Evolutionary conservation across 495 filamentous ascomycete species (phyloP).

Genomic region (Schizothecium vesticola): DNA sequence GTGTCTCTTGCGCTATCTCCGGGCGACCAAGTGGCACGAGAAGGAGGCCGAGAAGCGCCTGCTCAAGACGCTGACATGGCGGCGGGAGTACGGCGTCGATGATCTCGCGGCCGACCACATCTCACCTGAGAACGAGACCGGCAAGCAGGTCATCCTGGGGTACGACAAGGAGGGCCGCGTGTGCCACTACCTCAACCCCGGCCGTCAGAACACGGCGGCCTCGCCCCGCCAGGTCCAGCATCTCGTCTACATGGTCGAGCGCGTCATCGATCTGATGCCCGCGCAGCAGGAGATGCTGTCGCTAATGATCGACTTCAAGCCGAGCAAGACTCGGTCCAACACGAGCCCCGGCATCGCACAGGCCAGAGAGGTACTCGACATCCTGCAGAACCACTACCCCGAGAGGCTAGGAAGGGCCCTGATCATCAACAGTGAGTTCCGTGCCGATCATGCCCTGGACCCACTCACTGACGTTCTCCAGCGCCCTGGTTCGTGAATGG

Average conservation of each 20-base stretch:
- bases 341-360: conserved; percentile 70
- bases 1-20: conserved; percentile 86
- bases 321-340: conserved; percentile 60
- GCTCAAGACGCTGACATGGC: conserved; percentile 75
- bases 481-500: conserved; percentile 82
- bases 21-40: conserved; percentile 86
- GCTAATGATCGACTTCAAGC: conserved; percentile 81
- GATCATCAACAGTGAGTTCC: conserved; percentile 70
- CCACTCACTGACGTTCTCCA: conserved; percentile 27
- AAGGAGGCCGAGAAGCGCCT: conserved; percentile 71
- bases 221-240: conserved; percentile 89
- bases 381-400: conserved; percentile 91
- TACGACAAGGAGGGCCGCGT: conserved; percentile 79
- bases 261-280: conserved; percentile 79
- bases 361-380: conserved; percentile 73
- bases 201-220: conserved; percentile 84
- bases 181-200: conserved; percentile 84
- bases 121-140: conserved; percentile 86
- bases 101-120: conserved; percentile 78
- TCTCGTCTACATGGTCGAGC: conserved; percentile 91
- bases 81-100: conserved; percentile 74
- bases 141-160: conserved; percentile 84
- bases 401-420: conserved; percentile 86
- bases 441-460: not conserved
- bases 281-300: conserved; percentile 80